Base-by-base conservation (phyloP, 306 rosid genomes). In the Macrotyloma uniflorum region DNA sequence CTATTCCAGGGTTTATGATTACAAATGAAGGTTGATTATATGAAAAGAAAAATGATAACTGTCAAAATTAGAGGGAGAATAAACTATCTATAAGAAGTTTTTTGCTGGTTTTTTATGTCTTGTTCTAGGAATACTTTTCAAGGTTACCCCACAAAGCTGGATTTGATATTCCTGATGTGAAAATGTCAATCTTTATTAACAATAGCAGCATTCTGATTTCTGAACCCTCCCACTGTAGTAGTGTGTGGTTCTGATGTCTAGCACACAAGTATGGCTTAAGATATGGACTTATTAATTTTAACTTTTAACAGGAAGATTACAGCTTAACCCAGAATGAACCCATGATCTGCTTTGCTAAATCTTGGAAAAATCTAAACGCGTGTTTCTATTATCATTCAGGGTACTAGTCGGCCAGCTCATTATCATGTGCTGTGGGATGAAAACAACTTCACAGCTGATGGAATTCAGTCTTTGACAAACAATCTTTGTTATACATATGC, bases 391-490 rank as follows among this genome's bases (percentile, higher is more conserved):
- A n/a, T 72, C 61, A 57, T 70, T 61, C 76, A 93, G 98, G 98
- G 98, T 43, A 93, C 98, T 12, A 93, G 98, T 74, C 84, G 98
- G 40, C 98, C 98, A 10, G 98, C 98, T 47, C 98, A 93, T 77
- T 93, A 91, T 78, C 98, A 93, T 80, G 98, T 93, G 72, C 87
- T 93, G 18, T 93, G 98, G 98, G 98, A 93, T 65, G 98, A 93
- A 86, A 93, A 93, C 82, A 93, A 91, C 87, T 93, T 93, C 51
- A 91, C 95, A 1, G 90, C 98, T 12, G 98, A 91, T 80, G 95
- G 95, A 74, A 91, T 93, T 72, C 98, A 93, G 82, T 91, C 95
- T 11, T 65, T 93, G 84, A 93, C 98, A 5, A 91, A 93, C 85
- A 93, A 93, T 67, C 92, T 93, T 10, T 93, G 98, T 78, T 93